phyloP scores from a whole-genome alignment of 2,329 filamentous ascomycete genomes.

The Drechmeria coniospora region DNA sequence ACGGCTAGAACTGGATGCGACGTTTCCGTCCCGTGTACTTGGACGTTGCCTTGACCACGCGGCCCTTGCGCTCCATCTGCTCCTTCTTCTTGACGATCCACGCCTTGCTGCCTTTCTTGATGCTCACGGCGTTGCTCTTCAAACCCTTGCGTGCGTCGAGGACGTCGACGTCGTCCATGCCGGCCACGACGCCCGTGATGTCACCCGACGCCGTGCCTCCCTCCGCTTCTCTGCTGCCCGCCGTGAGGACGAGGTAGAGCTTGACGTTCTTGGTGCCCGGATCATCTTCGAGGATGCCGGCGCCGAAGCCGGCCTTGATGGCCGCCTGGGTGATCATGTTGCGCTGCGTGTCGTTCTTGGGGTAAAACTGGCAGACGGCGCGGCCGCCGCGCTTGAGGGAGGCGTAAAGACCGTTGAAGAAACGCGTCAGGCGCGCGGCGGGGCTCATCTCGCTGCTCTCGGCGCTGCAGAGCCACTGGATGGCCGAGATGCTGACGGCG shows the following conservation, averaged over 20 bases:
- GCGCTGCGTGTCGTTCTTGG: slow-evolving; percentile 83
- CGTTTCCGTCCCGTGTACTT: slow-evolving; percentile 92
- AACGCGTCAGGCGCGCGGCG: slow-evolving; percentile 61
- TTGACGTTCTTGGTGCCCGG: slow-evolving; percentile 93
- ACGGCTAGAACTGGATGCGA: slow-evolving; percentile 52
- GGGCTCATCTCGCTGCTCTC: slow-evolving; percentile 76
- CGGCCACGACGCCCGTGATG: slow-evolving; percentile 79
- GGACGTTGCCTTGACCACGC: slow-evolving; percentile 78
- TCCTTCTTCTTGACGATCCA: slow-evolving; percentile 82
- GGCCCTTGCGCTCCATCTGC: slow-evolving; percentile 88
- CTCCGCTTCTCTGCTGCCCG: slow-evolving; percentile 45
- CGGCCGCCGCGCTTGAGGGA: slow-evolving; percentile 68
- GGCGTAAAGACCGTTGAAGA: slow-evolving; percentile 88
- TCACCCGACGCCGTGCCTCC: slow-evolving; percentile 49
- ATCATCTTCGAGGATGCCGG: slow-evolving; percentile 88
- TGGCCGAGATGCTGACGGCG: slow-evolving; percentile 82
- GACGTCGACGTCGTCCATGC: slow-evolving; percentile 79
- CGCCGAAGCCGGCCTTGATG: slow-evolving; percentile 86
- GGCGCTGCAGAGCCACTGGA: slow-evolving; percentile 98
- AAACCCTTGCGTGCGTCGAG: slow-evolving; percentile 48
- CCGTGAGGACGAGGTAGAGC: slow-evolving; percentile 87
- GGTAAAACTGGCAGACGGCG: slow-evolving; percentile 95
- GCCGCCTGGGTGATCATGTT: slow-evolving; percentile 85
- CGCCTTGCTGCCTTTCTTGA: slow-evolving; percentile 68
- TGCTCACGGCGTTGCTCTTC: slow-evolving; percentile 29